These are phyloP conservation scores for Aspergillus sclerotialis DNA, from an alignment of 2,329 filamentous ascomycete genomes.

Conservation along the genomic window DNA sequence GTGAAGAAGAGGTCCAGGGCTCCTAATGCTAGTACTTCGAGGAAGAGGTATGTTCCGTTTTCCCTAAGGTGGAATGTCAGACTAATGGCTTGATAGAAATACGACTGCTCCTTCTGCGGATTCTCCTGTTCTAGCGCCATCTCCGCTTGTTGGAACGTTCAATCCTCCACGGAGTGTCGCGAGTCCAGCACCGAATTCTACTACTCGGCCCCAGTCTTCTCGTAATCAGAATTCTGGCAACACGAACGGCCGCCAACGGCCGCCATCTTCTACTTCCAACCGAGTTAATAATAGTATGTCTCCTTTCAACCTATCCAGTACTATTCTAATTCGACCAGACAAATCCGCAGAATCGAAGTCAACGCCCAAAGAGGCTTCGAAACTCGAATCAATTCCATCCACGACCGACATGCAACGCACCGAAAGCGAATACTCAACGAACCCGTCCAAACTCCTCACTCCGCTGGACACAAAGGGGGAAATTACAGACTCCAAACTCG, in stretches of 20 bases:
- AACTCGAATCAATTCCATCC: slow-evolving; percentile 19
- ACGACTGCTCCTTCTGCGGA: slow-evolving; percentile 44
- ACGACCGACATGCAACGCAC: slow-evolving; percentile 32
- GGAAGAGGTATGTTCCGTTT: slow-evolving; percentile 62
- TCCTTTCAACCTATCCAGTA: slow-evolving; percentile 22
- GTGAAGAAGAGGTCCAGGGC: slow-evolving; percentile 67
- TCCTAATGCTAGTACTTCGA: slow-evolving; percentile 57
- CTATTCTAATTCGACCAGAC: slow-evolving; percentile 19
- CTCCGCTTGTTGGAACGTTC: slow-evolving; percentile 64
- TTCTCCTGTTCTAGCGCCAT: slow-evolving; percentile 67
- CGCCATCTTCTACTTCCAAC: slow-evolving; percentile 55
- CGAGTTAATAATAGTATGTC: slow-evolving; percentile 47
- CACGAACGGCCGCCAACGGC: slow-evolving; percentile 51
- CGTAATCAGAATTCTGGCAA: slow-evolving; percentile 68
- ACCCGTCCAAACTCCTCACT: slow-evolving; percentile 11
- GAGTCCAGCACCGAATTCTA: slow-evolving; percentile 55
- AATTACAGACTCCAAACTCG: slow-evolving; percentile 24
- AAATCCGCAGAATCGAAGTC: slow-evolving; percentile 46
- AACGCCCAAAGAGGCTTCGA: slow-evolving; percentile 43
- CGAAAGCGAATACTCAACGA: slow-evolving; percentile 19
- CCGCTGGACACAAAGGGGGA: slow-evolving; percentile 27
- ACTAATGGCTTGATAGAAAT: slow-evolving; percentile 28
- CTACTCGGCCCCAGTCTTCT: slow-evolving; percentile 58
- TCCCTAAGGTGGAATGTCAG: not conserved
- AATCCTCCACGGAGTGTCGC: slow-evolving; percentile 49